These are phyloP conservation scores for Tetrahymena malaccensis DNA, from an alignment of 73 alveolate species.

Conservation along the genomic window DNA sequence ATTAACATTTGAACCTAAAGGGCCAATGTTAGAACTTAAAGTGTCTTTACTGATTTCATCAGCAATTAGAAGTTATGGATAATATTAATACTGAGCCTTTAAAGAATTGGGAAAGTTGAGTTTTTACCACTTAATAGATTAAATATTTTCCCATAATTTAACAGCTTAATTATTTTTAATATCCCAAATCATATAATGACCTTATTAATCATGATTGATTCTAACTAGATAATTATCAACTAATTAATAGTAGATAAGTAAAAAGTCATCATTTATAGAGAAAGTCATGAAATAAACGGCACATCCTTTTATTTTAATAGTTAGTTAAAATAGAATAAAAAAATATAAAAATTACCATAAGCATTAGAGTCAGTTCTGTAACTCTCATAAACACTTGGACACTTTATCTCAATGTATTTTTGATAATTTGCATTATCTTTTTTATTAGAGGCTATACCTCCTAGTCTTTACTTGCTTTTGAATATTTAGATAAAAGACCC, in stretches of 20 bases:
- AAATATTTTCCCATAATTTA: constrained; percentile 26
- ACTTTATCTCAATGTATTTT: constrained; percentile 26
- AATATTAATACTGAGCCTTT: constrained; percentile 28
- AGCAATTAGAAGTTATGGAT: not conserved
- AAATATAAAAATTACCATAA: not conserved
- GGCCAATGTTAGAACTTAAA: not conserved
- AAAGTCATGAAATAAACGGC: constrained; percentile 43
- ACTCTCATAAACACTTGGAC: constrained; percentile 27
- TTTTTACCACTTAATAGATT: constrained; percentile 24
- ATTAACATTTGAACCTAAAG: not conserved
- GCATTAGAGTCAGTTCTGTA: constrained; percentile 23
- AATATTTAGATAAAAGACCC: constrained; percentile 33
- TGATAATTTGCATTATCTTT: constrained; percentile 16
- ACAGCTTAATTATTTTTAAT: constrained; percentile 26
- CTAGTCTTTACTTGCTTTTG: constrained; percentile 7
- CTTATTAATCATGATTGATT: constrained; percentile 28
- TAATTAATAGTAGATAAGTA: constrained; percentile 27
- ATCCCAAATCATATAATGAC: constrained; percentile 38
- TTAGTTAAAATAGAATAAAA: not conserved
- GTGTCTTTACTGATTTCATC: not conserved
- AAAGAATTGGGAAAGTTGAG: constrained; percentile 33
- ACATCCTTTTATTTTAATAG: not conserved
- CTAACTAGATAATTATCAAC: constrained; percentile 21
- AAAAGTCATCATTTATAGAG: constrained; percentile 15
- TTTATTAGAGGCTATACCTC: constrained; percentile 6